phyloP scores from a whole-genome alignment of 768 basidiomycete species.

The Boletus vermiculosoides region DNA sequence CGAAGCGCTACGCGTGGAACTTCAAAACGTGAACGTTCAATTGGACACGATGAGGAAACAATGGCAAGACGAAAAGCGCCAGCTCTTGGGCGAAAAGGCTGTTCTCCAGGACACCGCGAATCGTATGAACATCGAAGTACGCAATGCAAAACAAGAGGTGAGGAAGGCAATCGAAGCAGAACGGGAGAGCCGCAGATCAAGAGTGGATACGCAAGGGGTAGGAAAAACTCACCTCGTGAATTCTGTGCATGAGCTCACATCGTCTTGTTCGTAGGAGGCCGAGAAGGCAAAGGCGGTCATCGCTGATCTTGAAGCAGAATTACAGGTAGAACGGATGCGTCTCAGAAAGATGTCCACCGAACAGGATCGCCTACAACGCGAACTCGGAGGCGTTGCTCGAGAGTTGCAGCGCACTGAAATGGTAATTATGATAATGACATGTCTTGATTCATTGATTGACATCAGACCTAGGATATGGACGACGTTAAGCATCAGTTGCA shows the following conservation, averaged over 20 bases:
- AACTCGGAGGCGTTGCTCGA: constrained; percentile 60
- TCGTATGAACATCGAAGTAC: constrained; percentile 62
- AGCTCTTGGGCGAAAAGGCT: constrained; percentile 67
- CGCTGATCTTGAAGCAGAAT: constrained; percentile 64
- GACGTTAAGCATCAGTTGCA: constrained; percentile 70
- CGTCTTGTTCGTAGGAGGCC: constrained; percentile 51
- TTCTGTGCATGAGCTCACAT: constrained; percentile 1
- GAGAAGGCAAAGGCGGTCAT: constrained; percentile 65
- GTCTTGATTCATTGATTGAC: constrained; percentile 2
- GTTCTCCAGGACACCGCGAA: constrained; percentile 70
- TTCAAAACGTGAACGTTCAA: constrained; percentile 61
- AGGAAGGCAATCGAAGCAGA: constrained; percentile 53
- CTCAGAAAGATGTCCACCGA: constrained; percentile 63
- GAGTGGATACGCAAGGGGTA: constrained; percentile 55
- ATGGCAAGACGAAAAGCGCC: constrained; percentile 68
- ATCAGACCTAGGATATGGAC: constrained; percentile 65
- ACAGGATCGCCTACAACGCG: constrained; percentile 59
- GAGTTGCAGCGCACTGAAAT: constrained; percentile 72
- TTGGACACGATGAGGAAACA: constrained; percentile 61
- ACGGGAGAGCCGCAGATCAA: constrained; percentile 47
- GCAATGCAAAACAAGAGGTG: constrained; percentile 54
- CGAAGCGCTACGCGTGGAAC: constrained; percentile 58
- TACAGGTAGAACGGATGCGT: constrained; percentile 68
- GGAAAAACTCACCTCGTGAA: constrained; percentile 12
- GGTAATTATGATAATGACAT: constrained; percentile 36